These are phyloP conservation scores for Earliella scabrosa DNA, from an alignment of 1,284 basidiomycete genomes.

Conservation along the genomic window DNA sequence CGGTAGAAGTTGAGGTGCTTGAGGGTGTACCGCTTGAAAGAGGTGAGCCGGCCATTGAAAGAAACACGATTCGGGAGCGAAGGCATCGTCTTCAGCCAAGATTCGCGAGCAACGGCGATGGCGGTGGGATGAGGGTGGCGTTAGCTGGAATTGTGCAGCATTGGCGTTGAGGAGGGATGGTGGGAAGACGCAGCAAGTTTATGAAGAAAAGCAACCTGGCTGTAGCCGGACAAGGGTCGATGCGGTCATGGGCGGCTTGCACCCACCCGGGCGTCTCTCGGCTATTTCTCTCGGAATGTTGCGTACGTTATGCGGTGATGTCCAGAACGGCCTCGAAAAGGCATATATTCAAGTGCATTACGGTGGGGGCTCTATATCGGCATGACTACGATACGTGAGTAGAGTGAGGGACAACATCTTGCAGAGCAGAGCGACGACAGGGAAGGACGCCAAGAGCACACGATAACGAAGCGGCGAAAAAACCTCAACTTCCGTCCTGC, in stretches of 20 bases:
- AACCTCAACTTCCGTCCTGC: neutral
- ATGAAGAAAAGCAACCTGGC: neutral
- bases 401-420: too few relatives aligned
- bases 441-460: too few relatives aligned
- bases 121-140: constrained; percentile 9
- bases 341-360: too few relatives aligned
- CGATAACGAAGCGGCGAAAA: too few relatives aligned
- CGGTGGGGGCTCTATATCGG: too few relatives aligned
- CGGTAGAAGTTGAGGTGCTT: constrained; percentile 74
- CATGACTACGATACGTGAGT: too few relatives aligned
- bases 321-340: too few relatives aligned
- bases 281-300: too few relatives aligned
- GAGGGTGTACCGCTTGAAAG: constrained; percentile 30
- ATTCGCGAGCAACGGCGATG: constrained; percentile 4
- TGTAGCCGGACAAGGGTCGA: neutral
- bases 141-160: constrained; percentile 18
- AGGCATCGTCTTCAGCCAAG: constrained; percentile 11
- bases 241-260: neutral
- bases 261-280: neutral
- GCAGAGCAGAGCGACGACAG: neutral
- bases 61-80: constrained; percentile 16
- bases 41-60: constrained; percentile 3
- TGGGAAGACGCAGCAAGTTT: neutral
- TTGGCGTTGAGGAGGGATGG: constrained; percentile 1
- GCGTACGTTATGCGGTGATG: too few relatives aligned